Evolutionary conservation across 257 asterid species (phyloP).

Genomic region (Ajuga chamaepitys): DNA sequence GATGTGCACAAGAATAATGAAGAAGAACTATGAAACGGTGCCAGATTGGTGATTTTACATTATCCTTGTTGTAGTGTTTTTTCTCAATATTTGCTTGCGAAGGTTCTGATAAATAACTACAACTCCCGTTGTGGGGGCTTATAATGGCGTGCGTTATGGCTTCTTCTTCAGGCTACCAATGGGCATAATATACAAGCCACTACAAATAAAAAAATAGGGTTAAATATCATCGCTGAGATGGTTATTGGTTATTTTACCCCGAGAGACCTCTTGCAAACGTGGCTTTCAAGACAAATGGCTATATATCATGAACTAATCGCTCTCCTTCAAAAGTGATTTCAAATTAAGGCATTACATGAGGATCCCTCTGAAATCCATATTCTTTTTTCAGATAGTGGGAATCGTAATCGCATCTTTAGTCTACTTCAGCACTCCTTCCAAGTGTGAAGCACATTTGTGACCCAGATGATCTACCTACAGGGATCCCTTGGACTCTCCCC

Average conservation of each 20-base stretch:
- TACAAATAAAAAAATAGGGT: conserved; percentile 63
- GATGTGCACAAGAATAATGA: conserved; percentile 73
- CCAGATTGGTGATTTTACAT: conserved; percentile 64
- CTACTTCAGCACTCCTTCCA: conserved; percentile 43
- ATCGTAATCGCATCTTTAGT: conserved; percentile 44
- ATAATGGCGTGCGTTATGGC: conserved; percentile 46
- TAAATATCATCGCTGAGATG: conserved; percentile 67
- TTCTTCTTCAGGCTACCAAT: conserved; percentile 57
- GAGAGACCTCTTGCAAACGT: conserved; percentile 79
- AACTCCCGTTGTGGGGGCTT: conserved; percentile 90
- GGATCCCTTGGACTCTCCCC: conserved; percentile 84
- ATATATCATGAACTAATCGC: conserved; percentile 66
- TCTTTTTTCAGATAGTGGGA: conserved; percentile 57
- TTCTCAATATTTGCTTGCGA: conserved; percentile 39
- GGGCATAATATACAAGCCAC: conserved; percentile 75
- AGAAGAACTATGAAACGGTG: conserved; percentile 43
- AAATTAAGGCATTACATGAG: conserved; percentile 84
- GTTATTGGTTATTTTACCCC: conserved; percentile 61
- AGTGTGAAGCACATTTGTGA: conserved; percentile 43
- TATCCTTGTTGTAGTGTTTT: conserved; percentile 29
- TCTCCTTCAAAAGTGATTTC: conserved; percentile 50
- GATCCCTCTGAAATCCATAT: conserved; percentile 83
- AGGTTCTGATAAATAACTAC: conserved; percentile 52
- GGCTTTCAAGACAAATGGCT: conserved; percentile 76
- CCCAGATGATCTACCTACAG: conserved; percentile 30